Evolutionary conservation across 2,329 filamentous ascomycete genomes (phyloP).

Genomic region (Apiospora malaysiana): DNA sequence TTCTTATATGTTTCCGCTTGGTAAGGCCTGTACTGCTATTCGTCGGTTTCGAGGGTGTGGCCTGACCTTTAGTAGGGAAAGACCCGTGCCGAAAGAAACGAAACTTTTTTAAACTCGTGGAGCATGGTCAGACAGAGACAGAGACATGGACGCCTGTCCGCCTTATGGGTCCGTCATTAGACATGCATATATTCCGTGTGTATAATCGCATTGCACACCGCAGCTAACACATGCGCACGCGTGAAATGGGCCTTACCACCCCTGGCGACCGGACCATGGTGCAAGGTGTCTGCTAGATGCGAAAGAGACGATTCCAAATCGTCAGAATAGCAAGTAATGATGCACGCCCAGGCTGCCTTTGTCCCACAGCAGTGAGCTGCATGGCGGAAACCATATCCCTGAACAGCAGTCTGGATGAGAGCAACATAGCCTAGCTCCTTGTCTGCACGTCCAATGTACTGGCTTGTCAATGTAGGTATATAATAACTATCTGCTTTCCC

Average conservation of each 20-base stretch:
- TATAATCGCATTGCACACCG: background rate
- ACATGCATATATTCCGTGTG: background rate
- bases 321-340: background rate
- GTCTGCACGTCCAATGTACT: background rate
- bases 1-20: background rate
- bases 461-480: background rate
- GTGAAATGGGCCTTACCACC: background rate
- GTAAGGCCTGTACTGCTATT: background rate
- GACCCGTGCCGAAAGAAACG: background rate
- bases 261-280: background rate
- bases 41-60: background rate
- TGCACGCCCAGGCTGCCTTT: background rate
- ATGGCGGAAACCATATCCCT: background rate
- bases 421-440: background rate
- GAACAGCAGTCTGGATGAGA: background rate
- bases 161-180: slow-evolving; percentile 2
- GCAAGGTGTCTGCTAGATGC: background rate
- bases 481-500: background rate
- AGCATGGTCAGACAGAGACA: background rate
- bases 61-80: background rate
- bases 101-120: slow-evolving; percentile 10
- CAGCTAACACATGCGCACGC: background rate
- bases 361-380: slow-evolving; percentile 1
- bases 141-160: background rate
- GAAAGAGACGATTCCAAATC: background rate